Percentiles rank a stretch among this genome's conserved stretches.
These are phyloP conservation scores for Oryza glumipatula DNA, from an alignment of 176 grass and related monocot species.

Conservation along the genomic window DNA sequence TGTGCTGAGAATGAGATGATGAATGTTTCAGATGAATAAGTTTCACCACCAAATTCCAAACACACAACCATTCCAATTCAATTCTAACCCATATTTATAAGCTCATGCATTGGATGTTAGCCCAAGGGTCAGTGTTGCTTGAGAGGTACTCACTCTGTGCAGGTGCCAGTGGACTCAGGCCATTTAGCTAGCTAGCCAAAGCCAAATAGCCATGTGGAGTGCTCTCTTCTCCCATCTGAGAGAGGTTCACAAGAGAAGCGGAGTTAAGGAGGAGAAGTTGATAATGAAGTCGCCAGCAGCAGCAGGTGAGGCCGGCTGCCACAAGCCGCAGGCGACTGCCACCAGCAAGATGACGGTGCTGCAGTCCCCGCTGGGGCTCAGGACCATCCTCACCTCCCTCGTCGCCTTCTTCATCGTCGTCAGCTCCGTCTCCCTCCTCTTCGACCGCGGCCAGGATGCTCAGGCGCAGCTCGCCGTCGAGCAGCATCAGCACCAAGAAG, in stretches of 20 bases:
- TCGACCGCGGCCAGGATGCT: constrained; percentile 48
- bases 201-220: not conserved
- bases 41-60: constrained; percentile 26
- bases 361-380: constrained; percentile 45
- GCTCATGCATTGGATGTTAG: constrained; percentile 22
- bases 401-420: constrained; percentile 67
- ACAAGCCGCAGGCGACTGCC: not conserved
- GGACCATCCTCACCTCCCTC: constrained; percentile 47
- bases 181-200: not conserved
- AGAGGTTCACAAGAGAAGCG: constrained; percentile 30
- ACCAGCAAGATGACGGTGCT: constrained; percentile 42
- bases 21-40: not conserved
- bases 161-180: not conserved
- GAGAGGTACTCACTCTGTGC: not conserved
- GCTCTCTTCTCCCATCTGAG: not conserved
- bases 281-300: constrained; percentile 25
- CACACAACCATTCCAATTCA: not conserved
- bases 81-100: not conserved
- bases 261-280: constrained; percentile 7
- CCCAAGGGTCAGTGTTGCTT: constrained; percentile 41
- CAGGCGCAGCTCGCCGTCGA: constrained; percentile 22
- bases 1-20: not conserved
- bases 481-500: constrained; percentile 43
- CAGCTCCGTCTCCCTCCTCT: constrained; percentile 50
- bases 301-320: not conserved